phyloP scores from a whole-genome alignment of 2,329 filamentous ascomycete species.

The Aspergillus ruber region DNA sequence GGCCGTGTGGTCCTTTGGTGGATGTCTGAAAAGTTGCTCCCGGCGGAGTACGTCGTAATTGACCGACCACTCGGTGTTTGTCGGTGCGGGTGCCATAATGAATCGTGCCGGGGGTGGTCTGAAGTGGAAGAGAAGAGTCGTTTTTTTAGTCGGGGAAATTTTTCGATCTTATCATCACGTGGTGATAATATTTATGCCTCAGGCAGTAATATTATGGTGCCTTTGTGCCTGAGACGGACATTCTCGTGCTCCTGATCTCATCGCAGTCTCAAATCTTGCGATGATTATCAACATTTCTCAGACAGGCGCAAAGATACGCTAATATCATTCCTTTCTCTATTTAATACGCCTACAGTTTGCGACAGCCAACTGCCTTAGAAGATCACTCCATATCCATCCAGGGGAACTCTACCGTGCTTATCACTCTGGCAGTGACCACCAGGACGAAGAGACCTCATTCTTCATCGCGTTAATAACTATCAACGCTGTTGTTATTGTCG shows the following conservation, averaged over 20 bases:
- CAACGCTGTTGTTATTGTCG: not conserved
- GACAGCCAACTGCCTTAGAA: too few species aligned
- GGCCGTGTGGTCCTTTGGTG: conserved; percentile 77
- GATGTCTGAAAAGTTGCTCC: conserved; percentile 81
- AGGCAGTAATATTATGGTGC: conserved; percentile 9
- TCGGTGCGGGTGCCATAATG: conserved; percentile 52
- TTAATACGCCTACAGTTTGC: too few species aligned
- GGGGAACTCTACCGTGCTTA: too few species aligned
- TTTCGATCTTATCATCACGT: conserved; percentile 40
- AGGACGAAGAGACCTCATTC: too few species aligned
- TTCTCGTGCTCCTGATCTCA: not conserved
- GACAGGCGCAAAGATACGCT: too few species aligned
- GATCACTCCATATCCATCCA: too few species aligned
- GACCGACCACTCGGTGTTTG: conserved; percentile 70
- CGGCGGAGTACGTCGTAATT: conserved; percentile 80
- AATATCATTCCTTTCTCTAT: too few species aligned
- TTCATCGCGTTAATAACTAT: too few species aligned
- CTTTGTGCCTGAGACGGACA: not conserved
- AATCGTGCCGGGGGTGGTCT: conserved; percentile 1
- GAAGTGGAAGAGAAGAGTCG: conserved; percentile 10
- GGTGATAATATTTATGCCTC: conserved; percentile 26
- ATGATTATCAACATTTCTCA: too few species aligned
- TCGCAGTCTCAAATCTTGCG: not conserved
- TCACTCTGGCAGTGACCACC: too few species aligned
- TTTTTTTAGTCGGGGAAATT: conserved; percentile 29